Base-by-base conservation (phyloP, 2,329 filamentous ascomycete genomes). In the Coleophoma crateriformis region DNA sequence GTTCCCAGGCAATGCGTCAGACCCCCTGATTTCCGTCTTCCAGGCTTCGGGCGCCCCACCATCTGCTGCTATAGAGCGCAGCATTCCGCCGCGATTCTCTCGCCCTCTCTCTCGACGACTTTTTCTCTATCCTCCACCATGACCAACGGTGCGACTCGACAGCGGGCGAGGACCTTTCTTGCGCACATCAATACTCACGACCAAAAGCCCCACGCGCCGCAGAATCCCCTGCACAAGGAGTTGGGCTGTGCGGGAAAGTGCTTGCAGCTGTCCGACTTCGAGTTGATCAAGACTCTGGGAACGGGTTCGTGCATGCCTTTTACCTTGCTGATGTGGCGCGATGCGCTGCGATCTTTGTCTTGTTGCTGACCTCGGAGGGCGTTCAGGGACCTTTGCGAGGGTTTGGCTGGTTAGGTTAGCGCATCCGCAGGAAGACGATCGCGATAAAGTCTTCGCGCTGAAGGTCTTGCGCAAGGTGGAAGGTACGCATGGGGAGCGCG, bases 401-500 rank as follows among this genome's bases (percentile, higher is more conserved):
- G 88, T 94, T 42, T 90, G 86, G 74, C 80, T 92, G 53, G 87
- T 88, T 46, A 82, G 81, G 52, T 78, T 88, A 35, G 76, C 79
- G 39, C 75, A 76, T 56, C 72, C 73, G 39, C 64, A 68, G 39
- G 66, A 77, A 19, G 71, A 71, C 35, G 80, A 85, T 59, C 72
- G 74, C 54, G 74, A 77, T 62, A 79, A 82, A 59, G 85, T 91
- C n/a, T 91, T 85, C 68, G 87, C 87, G 42, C 76, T 92, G 61
- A 92, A 92, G 75, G 89, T 90, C 49, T 69, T 92, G 56, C 82
- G 87, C 54, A 85, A 85, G 64, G 76, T 80, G 48, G 78, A 85
- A 61, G 71, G 67, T 68, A 45, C 22, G 64, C 27, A n/a, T 8
- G 39, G 41, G 12, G 20, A 22, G 20, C 14, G 19, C n/a, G 20